These are phyloP conservation scores for Cryptosporidium bovis DNA, from an alignment of 169 alveolate species.

Conservation along the genomic window DNA sequence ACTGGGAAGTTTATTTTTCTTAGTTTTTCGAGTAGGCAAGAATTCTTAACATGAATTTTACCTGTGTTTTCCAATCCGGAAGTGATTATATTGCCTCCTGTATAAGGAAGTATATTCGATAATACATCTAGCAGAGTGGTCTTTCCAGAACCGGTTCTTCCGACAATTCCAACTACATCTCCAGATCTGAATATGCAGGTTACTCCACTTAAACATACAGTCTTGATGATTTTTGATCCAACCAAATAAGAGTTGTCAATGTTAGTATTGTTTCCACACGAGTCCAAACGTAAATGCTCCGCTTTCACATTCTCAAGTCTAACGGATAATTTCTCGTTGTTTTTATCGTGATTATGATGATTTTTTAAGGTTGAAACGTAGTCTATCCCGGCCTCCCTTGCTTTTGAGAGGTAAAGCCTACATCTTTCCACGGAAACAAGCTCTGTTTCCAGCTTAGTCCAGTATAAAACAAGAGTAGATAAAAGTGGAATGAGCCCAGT, in stretches of 20 bases:
- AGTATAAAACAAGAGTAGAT: constrained; percentile 30
- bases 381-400: constrained; percentile 57
- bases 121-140: constrained; percentile 48
- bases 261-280: constrained; percentile 1
- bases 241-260: constrained; percentile 27
- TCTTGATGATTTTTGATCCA: constrained; percentile 31
- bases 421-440: constrained; percentile 69
- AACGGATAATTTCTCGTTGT: not conserved
- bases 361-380: not conserved
- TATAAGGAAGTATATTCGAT: constrained; percentile 1
- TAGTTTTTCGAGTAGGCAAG: not conserved
- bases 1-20: constrained; percentile 3
- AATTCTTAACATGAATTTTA: too few relatives aligned
- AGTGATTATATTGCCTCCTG: constrained; percentile 10
- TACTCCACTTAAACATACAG: not conserved
- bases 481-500: constrained; percentile 23
- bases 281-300: constrained; percentile 44
- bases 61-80: not conserved
- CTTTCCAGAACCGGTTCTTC: constrained; percentile 74
- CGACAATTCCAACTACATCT: constrained; percentile 47
- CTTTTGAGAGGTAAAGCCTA: constrained; percentile 30
- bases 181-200: constrained; percentile 24
- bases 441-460: constrained; percentile 65
- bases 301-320: constrained; percentile 17
- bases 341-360: not conserved